These are phyloP conservation scores for Alternaria sp. DNA, from an alignment of 2,329 filamentous ascomycete genomes.

Conservation along the genomic window DNA sequence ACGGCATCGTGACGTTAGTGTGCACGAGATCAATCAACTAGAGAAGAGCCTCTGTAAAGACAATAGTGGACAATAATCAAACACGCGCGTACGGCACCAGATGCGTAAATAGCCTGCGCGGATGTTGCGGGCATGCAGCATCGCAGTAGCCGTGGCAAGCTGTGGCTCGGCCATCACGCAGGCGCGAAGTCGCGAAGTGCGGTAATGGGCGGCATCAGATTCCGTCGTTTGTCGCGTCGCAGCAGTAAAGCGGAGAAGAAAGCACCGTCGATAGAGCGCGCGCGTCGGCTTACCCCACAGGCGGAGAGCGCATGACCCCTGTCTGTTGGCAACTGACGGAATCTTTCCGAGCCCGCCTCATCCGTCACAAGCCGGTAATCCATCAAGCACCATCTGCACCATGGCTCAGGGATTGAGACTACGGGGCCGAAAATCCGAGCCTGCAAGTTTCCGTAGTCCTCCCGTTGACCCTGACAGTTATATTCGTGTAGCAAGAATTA, in stretches of 20 bases:
- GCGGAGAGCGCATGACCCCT: not conserved
- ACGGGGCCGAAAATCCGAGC: constrained; percentile 22
- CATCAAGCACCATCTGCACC: constrained; percentile 3
- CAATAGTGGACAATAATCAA: constrained; percentile 32
- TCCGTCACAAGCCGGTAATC: constrained; percentile 36
- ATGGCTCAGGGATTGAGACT: not conserved
- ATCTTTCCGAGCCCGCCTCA: constrained; percentile 30
- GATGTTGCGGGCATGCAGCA: constrained; percentile 30
- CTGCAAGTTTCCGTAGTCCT: not conserved
- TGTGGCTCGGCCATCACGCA: constrained; percentile 23
- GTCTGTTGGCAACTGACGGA: constrained; percentile 31
- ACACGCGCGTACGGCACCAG: not conserved
- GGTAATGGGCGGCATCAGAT: constrained; percentile 41
- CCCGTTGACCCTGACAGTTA: not conserved
- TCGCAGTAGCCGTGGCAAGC: constrained; percentile 26
- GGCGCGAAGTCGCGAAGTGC: constrained; percentile 28
- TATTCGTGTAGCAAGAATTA: not conserved
- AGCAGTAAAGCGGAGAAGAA: constrained; percentile 25
- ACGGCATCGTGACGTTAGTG: constrained; percentile 62
- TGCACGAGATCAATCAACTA: constrained; percentile 27
- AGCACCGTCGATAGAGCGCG: constrained; percentile 3
- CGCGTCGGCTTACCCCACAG: constrained; percentile 32
- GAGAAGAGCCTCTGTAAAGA: constrained; percentile 38
- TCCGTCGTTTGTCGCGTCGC: constrained; percentile 23
- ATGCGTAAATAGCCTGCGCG: constrained; percentile 19